Base-by-base conservation (phyloP, 2,329 filamentous ascomycete genomes). In the Diaporthe eres region DNA sequence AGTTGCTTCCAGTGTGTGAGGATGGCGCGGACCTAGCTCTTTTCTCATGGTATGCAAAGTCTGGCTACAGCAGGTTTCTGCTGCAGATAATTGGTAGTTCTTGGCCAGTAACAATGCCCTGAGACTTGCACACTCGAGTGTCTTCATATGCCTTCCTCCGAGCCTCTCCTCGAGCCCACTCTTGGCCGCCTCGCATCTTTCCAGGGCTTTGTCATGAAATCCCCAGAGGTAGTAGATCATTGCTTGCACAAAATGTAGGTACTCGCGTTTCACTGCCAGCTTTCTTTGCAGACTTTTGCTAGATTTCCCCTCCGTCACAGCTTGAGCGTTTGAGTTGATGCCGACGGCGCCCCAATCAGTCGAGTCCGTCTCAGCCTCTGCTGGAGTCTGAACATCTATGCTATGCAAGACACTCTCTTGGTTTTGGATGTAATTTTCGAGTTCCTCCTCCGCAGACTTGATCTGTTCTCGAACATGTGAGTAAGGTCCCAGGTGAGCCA, bases 1-100 rank as follows among this genome's bases (percentile, higher is more conserved):
- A 37, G 55, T 58, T 22, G 55, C 17, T 58, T 58, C 55, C 31
- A 58, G 19, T 37, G 55, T 58, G 31, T 58, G 55, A n/a, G 55
- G 55, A 37, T 58, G 55, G 55, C 31, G 17, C 10, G 31, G 19
- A 25, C 31, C 55, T 8, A 58, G 31, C 17, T 58, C 55, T 37
- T 22, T 58, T 37, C 55, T 58, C 55, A 58, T 58, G 4, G 28
- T 37, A 1, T 58, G 28, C 31, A 58, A 58, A 34, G 55, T 58
- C 19, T 58, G 31, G 9, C 19, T 58, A 10, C 55, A 58, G 37
- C 55, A 37, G 3, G 1, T 58, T 22, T 58, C 55, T 12, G 55
- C 55, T 37, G 55, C 55, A 37, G 55, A 37, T 19, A 58, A 37
- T 8, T 34, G 55, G 6, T 37, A 58, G 19, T 58, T 58, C 55